phyloP scores from a whole-genome alignment of 2,329 filamentous ascomycete species.

The Ophiobolus disseminans region DNA sequence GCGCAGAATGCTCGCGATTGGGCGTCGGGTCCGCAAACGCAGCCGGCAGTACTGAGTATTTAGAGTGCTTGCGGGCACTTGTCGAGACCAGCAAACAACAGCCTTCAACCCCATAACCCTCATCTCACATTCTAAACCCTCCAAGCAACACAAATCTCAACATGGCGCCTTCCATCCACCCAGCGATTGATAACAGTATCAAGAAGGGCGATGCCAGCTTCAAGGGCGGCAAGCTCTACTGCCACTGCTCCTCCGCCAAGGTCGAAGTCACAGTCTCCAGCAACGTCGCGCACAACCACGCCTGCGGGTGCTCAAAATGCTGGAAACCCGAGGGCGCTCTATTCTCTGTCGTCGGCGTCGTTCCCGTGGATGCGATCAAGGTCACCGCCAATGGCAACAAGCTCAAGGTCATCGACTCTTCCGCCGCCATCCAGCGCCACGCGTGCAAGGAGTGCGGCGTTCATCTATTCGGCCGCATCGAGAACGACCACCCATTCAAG shows the following conservation, averaged over 20 bases:
- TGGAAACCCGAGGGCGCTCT: conserved; percentile 71
- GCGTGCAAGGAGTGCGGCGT: conserved; percentile 53
- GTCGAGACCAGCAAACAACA: neutral
- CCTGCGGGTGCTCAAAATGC: conserved; percentile 75
- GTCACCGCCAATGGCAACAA: conserved; percentile 67
- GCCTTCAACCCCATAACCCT: neutral
- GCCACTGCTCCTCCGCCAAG: conserved; percentile 63
- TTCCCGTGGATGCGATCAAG: conserved; percentile 61
- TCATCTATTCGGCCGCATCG: conserved; percentile 73
- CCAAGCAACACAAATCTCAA: conserved; percentile 15
- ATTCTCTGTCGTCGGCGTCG: conserved; percentile 69
- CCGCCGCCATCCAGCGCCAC: conserved; percentile 63
- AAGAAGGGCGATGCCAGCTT: conserved; percentile 62
- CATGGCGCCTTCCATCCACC: conserved; percentile 62
- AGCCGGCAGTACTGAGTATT: too few species aligned
- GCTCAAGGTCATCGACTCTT: conserved; percentile 62
- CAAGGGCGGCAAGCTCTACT: conserved; percentile 67
- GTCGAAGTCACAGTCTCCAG: conserved; percentile 65
- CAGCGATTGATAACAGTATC: conserved; percentile 68
- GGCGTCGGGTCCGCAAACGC: conserved; percentile 16
- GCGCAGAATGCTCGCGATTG: conserved; percentile 8
- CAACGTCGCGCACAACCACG: conserved; percentile 73
- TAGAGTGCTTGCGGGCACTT: neutral
- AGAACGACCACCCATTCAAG: conserved; percentile 69
- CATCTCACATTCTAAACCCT: neutral